phyloP scores from a whole-genome alignment of 495 filamentous ascomycete genomes.

The Hypoxylon lienhwacheense region DNA sequence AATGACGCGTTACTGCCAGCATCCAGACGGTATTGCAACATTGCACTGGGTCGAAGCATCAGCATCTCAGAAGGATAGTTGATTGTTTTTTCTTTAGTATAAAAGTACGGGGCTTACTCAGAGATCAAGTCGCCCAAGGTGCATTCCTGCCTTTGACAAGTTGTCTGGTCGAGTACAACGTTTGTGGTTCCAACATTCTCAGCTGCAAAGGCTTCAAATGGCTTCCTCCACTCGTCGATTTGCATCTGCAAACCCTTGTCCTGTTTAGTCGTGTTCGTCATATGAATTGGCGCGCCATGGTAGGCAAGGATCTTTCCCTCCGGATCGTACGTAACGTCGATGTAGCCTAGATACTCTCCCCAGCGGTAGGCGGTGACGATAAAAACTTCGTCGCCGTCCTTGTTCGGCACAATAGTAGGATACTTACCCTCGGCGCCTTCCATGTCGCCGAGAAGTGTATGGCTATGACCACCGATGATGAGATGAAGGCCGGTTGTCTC shows the following conservation, averaged over 20 bases:
- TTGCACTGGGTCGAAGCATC: conserved; percentile 43
- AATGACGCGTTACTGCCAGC: conserved; percentile 42
- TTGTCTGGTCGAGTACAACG: conserved; percentile 52
- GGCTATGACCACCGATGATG: conserved; percentile 62
- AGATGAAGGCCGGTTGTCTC: conserved; percentile 55
- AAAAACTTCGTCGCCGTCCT: conserved; percentile 62
- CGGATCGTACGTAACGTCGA: conserved; percentile 56
- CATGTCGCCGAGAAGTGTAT: conserved; percentile 59
- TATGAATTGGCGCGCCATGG: conserved; percentile 58
- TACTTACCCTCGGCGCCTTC: conserved; percentile 54
- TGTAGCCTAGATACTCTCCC: conserved; percentile 63
- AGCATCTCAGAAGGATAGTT: no score
- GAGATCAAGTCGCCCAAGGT: conserved; percentile 54
- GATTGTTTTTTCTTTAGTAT: not conserved
- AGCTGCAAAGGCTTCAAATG: conserved; percentile 54
- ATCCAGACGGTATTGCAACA: conserved; percentile 55
- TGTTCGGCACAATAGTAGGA: conserved; percentile 58
- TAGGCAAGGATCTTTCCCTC: conserved; percentile 57
- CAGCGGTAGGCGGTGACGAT: conserved; percentile 62
- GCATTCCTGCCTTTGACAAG: conserved; percentile 57
- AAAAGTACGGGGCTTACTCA: conserved; percentile 38
- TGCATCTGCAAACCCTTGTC: conserved; percentile 54
- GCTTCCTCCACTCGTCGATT: conserved; percentile 53
- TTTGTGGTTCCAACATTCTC: conserved; percentile 51
- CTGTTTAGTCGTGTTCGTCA: conserved; percentile 56